Conservation (phyloP, 2,329 filamentous ascomycete species). For the Ophiostoma quercus region DNA sequence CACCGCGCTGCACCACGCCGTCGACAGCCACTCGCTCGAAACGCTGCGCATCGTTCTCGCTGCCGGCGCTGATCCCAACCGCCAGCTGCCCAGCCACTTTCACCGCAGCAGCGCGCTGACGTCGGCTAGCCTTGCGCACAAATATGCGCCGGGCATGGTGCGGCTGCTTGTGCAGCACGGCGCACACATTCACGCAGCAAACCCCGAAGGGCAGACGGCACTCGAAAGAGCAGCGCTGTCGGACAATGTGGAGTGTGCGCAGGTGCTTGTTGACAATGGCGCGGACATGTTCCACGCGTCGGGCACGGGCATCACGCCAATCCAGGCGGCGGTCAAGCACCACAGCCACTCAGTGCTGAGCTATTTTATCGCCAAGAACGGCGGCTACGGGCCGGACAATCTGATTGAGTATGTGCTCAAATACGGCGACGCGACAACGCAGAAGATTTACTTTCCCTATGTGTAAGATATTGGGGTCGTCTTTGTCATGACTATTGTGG, state of each 20-base stretch:
- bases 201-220: constrained; percentile 3
- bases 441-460: neutral
- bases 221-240: neutral
- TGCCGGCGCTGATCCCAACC: neutral
- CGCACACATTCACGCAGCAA: neutral
- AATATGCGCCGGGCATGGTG: neutral
- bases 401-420: constrained; percentile 5
- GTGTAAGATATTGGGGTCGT: neutral
- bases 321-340: neutral
- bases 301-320: neutral
- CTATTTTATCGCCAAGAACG: neutral
- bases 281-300: neutral
- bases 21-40: neutral
- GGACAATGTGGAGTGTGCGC: neutral
- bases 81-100: neutral
- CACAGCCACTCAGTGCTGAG: neutral
- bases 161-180: neutral
- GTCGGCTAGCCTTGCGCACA: neutral
- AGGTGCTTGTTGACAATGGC: neutral
- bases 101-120: constrained; percentile 7
- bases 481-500: neutral
- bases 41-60: neutral
- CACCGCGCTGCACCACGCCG: neutral
- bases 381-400: constrained; percentile 1
- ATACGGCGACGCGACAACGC: neutral